These are phyloP conservation scores for Cucurbita moschata DNA, from an alignment of 306 rosid genomes.

Conservation along the genomic window DNA sequence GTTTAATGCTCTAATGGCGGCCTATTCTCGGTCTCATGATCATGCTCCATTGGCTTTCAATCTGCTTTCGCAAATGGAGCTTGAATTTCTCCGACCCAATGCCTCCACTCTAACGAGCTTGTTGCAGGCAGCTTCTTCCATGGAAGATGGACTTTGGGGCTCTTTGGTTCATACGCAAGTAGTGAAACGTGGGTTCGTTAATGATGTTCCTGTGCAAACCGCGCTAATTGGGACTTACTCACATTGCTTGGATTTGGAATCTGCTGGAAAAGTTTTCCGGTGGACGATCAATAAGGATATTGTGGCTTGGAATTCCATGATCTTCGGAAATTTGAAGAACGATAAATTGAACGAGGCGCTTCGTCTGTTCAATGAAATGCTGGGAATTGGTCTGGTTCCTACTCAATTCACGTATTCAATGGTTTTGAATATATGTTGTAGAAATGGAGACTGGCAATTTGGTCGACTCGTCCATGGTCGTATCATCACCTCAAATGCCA, in stretches of 20 bases:
- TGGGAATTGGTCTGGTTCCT: slow-evolving; percentile 36
- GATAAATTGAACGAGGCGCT: slow-evolving; percentile 26
- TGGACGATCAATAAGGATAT: slow-evolving; percentile 40
- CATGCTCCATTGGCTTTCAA: slow-evolving; percentile 26
- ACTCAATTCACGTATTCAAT: slow-evolving; percentile 49
- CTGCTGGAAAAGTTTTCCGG: slow-evolving; percentile 40
- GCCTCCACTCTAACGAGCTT: slow-evolving; percentile 55
- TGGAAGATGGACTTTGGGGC: slow-evolving; percentile 40
- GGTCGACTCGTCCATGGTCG: slow-evolving; percentile 53
- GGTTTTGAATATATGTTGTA: slow-evolving; percentile 51
- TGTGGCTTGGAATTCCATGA: slow-evolving; percentile 71
- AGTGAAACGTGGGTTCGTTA: slow-evolving; percentile 48
- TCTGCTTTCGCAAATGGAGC: slow-evolving; percentile 28
- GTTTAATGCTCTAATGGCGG: slow-evolving; percentile 58
- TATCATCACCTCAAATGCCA: slow-evolving; percentile 29
- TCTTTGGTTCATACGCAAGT: slow-evolving; percentile 49
- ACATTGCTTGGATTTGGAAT: slow-evolving; percentile 34
- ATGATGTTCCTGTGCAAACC: slow-evolving; percentile 48
- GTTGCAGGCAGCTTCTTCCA: slow-evolving; percentile 40
- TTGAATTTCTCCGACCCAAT: slow-evolving; percentile 34
- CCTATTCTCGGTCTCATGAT: slow-evolving; percentile 31
- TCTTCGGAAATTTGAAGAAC: slow-evolving; percentile 46
- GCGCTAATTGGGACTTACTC: slow-evolving; percentile 70
- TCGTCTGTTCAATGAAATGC: slow-evolving; percentile 27
- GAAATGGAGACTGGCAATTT: slow-evolving; percentile 18